Conservation (phyloP, 2,329 filamentous ascomycete species). For the Clarireedia homoeocarpa region DNA sequence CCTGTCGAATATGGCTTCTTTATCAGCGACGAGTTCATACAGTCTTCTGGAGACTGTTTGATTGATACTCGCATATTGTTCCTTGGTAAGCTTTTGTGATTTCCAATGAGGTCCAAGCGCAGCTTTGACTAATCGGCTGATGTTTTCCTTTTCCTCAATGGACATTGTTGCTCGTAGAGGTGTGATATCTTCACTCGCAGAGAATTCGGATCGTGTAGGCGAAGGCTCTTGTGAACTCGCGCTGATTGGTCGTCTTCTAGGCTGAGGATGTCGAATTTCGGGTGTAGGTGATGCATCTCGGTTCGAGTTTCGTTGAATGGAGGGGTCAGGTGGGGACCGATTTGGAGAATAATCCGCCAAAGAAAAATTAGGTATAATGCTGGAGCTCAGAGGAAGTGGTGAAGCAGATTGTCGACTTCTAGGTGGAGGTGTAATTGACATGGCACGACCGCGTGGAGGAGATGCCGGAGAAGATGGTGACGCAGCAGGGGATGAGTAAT, state of each 20-base stretch:
- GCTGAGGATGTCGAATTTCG: conserved; percentile 27
- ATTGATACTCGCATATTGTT: conserved; percentile 90
- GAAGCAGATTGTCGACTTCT: conserved; percentile 52
- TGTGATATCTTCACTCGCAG: conserved; percentile 47
- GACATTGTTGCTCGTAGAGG: conserved; percentile 60
- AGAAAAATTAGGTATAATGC: conserved; percentile 66
- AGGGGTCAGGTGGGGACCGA: conserved; percentile 34
- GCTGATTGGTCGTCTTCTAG: conserved; percentile 24
- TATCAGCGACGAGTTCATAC: conserved; percentile 54
- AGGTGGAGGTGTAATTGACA: conserved; percentile 63
- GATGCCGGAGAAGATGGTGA: conserved; percentile 59
- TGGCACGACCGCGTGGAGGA: conserved; percentile 56
- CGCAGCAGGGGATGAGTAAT: conserved; percentile 55
- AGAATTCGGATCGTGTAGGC: conserved; percentile 45
- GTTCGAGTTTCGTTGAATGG: conserved; percentile 21
- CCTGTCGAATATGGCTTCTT: conserved; percentile 46
- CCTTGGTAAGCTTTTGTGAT: conserved; percentile 70
- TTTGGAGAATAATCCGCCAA: conserved; percentile 68
- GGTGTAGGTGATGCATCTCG: conserved; percentile 18
- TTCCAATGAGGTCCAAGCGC: conserved; percentile 73
- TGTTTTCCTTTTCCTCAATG: conserved; percentile 75
- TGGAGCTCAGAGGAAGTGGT: conserved; percentile 60
- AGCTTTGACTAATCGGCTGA: conserved; percentile 79
- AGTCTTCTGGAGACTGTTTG: conserved; percentile 80
- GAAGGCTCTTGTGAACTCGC: conserved; percentile 46